phyloP scores from a whole-genome alignment of 1,284 basidiomycete species.

The Cryptococcus hybrid region DNA sequence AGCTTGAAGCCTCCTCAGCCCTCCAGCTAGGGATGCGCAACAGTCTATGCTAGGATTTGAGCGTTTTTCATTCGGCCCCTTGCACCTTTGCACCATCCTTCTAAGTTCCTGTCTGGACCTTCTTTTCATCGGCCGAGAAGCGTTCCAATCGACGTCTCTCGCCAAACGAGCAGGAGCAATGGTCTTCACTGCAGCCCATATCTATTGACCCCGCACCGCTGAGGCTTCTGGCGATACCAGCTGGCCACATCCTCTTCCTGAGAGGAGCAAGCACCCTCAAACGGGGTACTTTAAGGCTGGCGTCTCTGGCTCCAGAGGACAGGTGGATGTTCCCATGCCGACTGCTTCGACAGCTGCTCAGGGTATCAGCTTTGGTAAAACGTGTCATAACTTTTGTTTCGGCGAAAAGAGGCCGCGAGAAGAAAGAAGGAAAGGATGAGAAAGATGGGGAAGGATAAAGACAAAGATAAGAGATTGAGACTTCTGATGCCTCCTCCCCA shows the following conservation, averaged over 20 bases:
- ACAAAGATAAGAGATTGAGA: neutral
- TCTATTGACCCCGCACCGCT: conserved; percentile 19
- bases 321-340: conserved; percentile 11
- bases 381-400: conserved; percentile 21
- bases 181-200: conserved; percentile 20
- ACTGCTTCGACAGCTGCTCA: conserved; percentile 2
- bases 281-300: neutral
- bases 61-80: conserved; percentile 4
- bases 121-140: neutral
- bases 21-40: neutral
- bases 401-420: neutral
- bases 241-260: conserved; percentile 8
- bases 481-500: neutral
- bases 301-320: neutral
- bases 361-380: conserved; percentile 12
- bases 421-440: neutral
- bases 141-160: neutral
- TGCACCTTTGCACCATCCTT: conserved; percentile 7
- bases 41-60: conserved; percentile 8
- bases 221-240: conserved; percentile 3
- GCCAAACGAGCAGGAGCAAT: neutral
- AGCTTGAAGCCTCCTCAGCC: neutral
- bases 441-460: neutral
- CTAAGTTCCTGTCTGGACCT: conserved; percentile 5
- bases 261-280: conserved; percentile 1